Percentiles rank a stretch among this genome's conserved stretches.
Evolutionary conservation across 441 rosid species (phyloP).

Genomic region (Croton setiger): DNA sequence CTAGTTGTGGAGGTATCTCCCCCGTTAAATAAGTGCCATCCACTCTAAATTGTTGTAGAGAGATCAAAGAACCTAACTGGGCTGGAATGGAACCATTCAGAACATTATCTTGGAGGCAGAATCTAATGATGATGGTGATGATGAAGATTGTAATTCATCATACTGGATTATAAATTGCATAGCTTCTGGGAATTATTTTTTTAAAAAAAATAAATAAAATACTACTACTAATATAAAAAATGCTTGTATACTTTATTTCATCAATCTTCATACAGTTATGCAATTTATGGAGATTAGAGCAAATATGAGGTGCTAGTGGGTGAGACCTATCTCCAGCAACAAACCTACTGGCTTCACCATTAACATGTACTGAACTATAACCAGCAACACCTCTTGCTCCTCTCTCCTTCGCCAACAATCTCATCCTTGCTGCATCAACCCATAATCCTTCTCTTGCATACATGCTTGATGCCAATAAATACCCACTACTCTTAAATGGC

Average conservation of each 20-base stretch:
- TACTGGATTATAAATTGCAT: too few species aligned
- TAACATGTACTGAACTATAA: slow-evolving; percentile 16
- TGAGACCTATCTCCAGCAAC: slow-evolving; percentile 34
- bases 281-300: slow-evolving; percentile 26
- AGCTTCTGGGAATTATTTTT: too few species aligned
- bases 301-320: slow-evolving; percentile 18
- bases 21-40: slow-evolving; percentile 83
- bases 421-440: slow-evolving; percentile 22
- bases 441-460: slow-evolving; percentile 21
- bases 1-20: slow-evolving; percentile 70
- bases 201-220: too few species aligned
- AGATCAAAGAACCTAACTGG: slow-evolving; percentile 65
- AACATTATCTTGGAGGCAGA: slow-evolving; percentile 83
- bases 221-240: too few species aligned
- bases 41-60: slow-evolving; percentile 76
- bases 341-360: slow-evolving; percentile 21
- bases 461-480: slow-evolving; percentile 22
- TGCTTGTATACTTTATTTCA: not conserved
- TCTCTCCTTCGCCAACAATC: slow-evolving; percentile 19
- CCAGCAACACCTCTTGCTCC: slow-evolving; percentile 17
- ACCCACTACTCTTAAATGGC: slow-evolving; percentile 13
- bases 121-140: too few species aligned
- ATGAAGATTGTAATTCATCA: too few species aligned
- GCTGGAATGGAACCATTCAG: slow-evolving; percentile 82
- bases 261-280: slow-evolving; percentile 33